phyloP scores from a whole-genome alignment of 345 rosid species.

The Eutrema yunnanense region DNA sequence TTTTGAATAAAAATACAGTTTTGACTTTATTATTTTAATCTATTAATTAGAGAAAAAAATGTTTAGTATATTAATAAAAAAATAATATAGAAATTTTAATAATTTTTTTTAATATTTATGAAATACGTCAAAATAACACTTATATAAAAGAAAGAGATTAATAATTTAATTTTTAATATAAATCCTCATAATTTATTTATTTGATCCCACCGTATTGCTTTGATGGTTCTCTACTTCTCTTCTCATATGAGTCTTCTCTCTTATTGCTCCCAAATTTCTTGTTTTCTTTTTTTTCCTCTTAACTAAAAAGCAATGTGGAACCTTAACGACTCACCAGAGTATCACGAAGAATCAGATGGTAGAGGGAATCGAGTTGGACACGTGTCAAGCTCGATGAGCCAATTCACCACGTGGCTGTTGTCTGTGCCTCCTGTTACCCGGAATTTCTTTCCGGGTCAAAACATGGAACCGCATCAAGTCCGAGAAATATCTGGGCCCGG shows the following conservation, averaged over 20 bases:
- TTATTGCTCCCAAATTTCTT: not conserved
- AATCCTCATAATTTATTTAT: not conserved
- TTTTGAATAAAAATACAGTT: too few relatives aligned
- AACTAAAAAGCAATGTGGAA: conserved; percentile 13
- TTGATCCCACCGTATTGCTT: not conserved
- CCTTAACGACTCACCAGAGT: conserved; percentile 24
- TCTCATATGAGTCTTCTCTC: not conserved
- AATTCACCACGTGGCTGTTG: not conserved
- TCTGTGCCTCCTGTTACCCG: conserved; percentile 54
- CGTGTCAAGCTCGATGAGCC: conserved; percentile 34
- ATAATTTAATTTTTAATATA: not conserved
- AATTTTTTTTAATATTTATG: too few relatives aligned
- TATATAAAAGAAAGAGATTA: too few relatives aligned
- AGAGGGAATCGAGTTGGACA: conserved; percentile 60
- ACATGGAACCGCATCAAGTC: not conserved
- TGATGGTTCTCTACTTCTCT: not conserved
- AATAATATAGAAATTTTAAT: too few relatives aligned
- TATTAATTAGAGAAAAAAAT: too few relatives aligned
- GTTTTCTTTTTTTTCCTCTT: not conserved
- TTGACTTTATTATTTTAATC: too few relatives aligned
- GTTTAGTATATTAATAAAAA: too few relatives aligned
- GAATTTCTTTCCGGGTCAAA: conserved; percentile 71
- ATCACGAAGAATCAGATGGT: conserved; percentile 31
- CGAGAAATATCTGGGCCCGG: conserved; percentile 20
- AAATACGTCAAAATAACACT: too few relatives aligned